Evolutionary conservation across 73 alveolate species (phyloP).

Genomic region (Tetrahymena thermophila): DNA sequence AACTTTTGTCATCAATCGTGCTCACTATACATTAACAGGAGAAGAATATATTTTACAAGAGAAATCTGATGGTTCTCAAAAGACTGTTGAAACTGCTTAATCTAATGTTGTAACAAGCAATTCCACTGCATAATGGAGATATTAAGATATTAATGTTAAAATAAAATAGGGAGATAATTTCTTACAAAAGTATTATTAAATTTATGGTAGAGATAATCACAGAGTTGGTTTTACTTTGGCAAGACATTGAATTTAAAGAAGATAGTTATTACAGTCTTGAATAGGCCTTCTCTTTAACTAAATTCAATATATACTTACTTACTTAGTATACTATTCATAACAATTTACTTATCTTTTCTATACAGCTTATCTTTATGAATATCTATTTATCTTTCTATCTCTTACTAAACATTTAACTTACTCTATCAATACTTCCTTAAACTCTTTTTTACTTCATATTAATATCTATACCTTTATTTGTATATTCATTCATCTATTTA

Average conservation of each 20-base stretch:
- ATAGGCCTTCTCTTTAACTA: neutral
- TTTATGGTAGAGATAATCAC: conserved; percentile 63
- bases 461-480: neutral
- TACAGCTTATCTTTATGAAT: neutral
- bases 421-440: neutral
- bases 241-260: neutral
- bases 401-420: too few species aligned
- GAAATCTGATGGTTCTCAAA: conserved; percentile 23
- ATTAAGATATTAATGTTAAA: neutral
- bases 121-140: neutral
- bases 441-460: too few species aligned
- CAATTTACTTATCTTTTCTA: neutral
- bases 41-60: conserved; percentile 31
- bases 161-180: conserved; percentile 56
- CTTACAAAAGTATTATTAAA: conserved; percentile 49
- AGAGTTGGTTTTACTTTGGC: conserved; percentile 62
- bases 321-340: neutral
- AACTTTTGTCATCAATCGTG: conserved; percentile 68
- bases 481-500: too few species aligned
- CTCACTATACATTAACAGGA: conserved; percentile 15
- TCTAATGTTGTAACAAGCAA: conserved; percentile 38
- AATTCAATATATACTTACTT: neutral
- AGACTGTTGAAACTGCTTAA: conserved; percentile 22
- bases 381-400: neutral
- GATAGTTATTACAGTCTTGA: neutral